A percentile compares a stretch with the other conserved stretches of the same genome.
phyloP scores from a whole-genome alignment of 108 stramenopile genomes.

The Pseudonitzschia multistriata region DNA sequence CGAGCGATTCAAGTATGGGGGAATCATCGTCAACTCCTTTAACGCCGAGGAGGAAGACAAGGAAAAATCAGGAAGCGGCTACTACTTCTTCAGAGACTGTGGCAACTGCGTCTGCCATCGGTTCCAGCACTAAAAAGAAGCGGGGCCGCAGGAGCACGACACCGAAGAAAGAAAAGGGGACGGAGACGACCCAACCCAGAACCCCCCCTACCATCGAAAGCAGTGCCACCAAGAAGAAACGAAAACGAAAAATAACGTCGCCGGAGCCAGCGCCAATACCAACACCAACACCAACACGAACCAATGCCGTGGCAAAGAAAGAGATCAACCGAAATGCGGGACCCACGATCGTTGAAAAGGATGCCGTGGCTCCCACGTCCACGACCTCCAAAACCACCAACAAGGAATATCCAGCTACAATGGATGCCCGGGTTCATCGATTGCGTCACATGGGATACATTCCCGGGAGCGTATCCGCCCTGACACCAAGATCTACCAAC shows the following conservation, averaged over 20 bases:
- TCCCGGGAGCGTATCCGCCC: slow-evolving; percentile 54
- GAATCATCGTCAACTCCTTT: background rate
- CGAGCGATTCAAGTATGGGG: no score
- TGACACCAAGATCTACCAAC: slow-evolving; percentile 42
- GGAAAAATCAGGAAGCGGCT: background rate
- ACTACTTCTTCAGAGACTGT: background rate
- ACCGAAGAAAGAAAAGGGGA: background rate
- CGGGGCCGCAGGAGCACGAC: background rate
- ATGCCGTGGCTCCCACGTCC: background rate
- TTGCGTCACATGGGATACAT: slow-evolving; percentile 62
- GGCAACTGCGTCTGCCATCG: background rate
- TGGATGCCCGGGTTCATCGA: slow-evolving; percentile 70
- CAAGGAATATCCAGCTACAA: slow-evolving; percentile 7
- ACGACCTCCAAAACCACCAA: background rate
- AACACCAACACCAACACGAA: background rate
- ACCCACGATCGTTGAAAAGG: background rate
- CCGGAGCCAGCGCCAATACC: background rate
- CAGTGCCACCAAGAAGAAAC: slow-evolving; percentile 13
- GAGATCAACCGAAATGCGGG: background rate
- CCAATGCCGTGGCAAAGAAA: background rate
- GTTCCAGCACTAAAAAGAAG: background rate
- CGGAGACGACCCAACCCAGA: background rate
- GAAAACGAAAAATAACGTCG: background rate
- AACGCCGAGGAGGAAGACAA: background rate
- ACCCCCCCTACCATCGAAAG: slow-evolving; percentile 1